Base-by-base conservation (phyloP, 208 protist species). In the Balamuthia mandrillaris region DNA sequence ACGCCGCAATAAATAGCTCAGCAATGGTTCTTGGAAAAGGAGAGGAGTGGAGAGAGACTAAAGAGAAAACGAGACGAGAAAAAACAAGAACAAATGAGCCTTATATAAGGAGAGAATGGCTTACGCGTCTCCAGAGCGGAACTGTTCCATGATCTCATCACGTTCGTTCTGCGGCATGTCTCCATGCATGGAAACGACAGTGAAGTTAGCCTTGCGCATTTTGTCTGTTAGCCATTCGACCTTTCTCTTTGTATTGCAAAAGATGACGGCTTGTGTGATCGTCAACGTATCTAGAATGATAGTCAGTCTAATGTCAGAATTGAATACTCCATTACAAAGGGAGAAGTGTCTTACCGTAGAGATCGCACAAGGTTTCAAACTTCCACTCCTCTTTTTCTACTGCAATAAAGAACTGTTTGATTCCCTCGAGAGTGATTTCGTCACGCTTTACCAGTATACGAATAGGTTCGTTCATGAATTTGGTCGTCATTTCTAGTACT, bases 391-490 rank as follows among this genome's bases (percentile, higher is more conserved):
- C 93, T 37, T 96, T 91, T 70, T 96, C 93, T 4, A 97, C 88
- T 49, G 93, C 92, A 63, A 99, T 95, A 91, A 97, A 99, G 93
- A 98, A 99, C 91, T 99, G 98, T 88, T 98, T 98, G 88, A 99
- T 99, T 88, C 98, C 98, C 81, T 99, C 98, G 5, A 99, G 95
- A 51, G 97, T 99, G 45, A 99, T 91, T 88, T 96, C 97, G 92
- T 99, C 98, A 65, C 94, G 93, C 94, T 99, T 99, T 27, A 99
- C 97, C 33, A 99, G 93, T 94, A 99, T 99, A 84, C 95, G 93
- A 41, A 98, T 93, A 47, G 98, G 98, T 74, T 99, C 94, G 33
- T 91, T 91, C 98, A 99, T 99, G 91, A 99, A 99, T 86, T 98
- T 96, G 42, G 93, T 95, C 27, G 98, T 99, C 61, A 99, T 93